Conservation (phyloP, 2,329 filamentous ascomycete species). For the Fusarium xylarioides region DNA sequence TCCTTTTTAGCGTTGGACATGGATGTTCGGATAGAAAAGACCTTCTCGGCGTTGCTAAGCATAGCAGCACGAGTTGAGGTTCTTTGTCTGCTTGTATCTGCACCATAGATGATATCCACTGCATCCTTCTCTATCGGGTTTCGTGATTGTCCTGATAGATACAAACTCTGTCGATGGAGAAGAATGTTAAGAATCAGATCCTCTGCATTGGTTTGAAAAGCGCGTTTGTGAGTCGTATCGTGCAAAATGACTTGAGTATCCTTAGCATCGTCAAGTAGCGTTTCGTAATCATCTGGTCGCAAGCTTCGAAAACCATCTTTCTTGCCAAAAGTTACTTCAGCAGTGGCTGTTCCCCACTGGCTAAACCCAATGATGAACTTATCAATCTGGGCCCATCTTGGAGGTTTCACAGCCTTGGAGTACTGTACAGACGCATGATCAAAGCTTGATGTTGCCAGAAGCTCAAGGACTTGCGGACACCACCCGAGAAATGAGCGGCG, state of each 20-base stretch:
- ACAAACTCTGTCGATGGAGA: not conserved
- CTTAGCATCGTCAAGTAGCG: not conserved
- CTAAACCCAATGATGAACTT: not conserved
- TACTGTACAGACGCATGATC: not conserved
- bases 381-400: not conserved
- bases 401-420: not conserved
- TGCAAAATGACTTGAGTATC: not conserved
- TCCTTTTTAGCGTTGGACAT: not conserved
- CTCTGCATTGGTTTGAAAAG: not conserved
- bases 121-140: fast-evolving
- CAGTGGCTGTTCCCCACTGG: not conserved
- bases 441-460: not conserved
- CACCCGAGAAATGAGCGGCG: not conserved
- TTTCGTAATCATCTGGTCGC: not conserved
- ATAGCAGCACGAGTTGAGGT: not conserved
- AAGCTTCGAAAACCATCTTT: not conserved
- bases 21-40: not conserved
- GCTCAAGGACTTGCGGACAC: not conserved
- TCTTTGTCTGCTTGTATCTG: not conserved
- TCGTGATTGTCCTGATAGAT: not conserved
- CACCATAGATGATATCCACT: not conserved
- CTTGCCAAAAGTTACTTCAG: not conserved
- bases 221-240: not conserved
- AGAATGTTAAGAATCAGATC: not conserved
- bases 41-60: not conserved